Evolutionary conservation across 495 filamentous ascomycete species (phyloP), one percentile per base, ranked within the genome.

Genomic region (Penicillium crystallinum): DNA sequence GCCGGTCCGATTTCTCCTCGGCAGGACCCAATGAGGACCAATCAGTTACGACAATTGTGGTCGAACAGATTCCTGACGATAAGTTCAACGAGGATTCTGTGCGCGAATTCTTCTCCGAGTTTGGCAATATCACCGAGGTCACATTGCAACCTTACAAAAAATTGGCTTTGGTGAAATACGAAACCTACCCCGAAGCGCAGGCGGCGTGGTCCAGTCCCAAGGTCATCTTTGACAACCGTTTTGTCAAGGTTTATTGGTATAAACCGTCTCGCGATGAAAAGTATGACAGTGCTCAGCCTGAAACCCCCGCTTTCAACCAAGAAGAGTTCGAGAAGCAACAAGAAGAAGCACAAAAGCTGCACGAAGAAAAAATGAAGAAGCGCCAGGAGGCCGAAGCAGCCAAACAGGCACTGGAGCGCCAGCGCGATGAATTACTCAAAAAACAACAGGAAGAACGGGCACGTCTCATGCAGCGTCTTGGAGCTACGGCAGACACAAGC

Each of bases 201-300:
- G 79, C 82, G 15, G 93, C 93, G 2, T 97, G 90, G 71, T 83
- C 85, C 14, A 96, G 90, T 35, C 93, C 93, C 0, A 95, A 95
- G 63, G 88, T 89, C 41, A 90, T 98, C 43, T 98, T 98, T 59
- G 90, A 96, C 55, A 98, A 98, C 56, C 80, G 93, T 17, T 98
- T 98, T 59, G 93, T 98, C 38, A 98, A 96, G 65, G 90, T 98
- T 5, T 98, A 91, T 61, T 98, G 93, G 93, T 80, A 88, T 66
- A 92, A 88, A 56, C 80, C 84, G 0, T 81, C 84, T 2, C 56
- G 59, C 29, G 63, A 69, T 5, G 70, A 76, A 17, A 62, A 55
- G 22, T 21, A 9, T 34, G 71, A 69, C 33, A 62, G 60, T 25
- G 65, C 57, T 31, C 65, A 54, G 40, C 56, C 61, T 12, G 62